Evolutionary conservation across 805 yeast species (phyloP), one percentile per base, ranked within the genome.

Genomic region (Candida coleopterorum): DNA sequence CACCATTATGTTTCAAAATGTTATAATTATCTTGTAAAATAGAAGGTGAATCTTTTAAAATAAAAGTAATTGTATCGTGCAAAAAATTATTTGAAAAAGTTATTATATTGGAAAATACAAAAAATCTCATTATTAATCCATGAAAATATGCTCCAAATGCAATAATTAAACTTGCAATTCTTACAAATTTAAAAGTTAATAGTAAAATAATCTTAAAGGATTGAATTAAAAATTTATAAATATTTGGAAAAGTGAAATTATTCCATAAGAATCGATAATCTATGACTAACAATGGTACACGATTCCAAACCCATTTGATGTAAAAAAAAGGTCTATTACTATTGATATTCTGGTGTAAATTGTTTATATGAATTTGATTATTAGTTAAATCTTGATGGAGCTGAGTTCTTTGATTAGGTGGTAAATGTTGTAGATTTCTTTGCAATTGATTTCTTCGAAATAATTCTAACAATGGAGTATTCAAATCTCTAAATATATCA

Each of bases 11-110:
- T 6, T 9, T 27, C 12, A 21, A 18, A 11, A 47, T 38, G 12
- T 35, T 29, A 17, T 29, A 27, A 29, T 45, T 37, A 22, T 53
- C 34, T 20, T 34, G 31, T 16, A 50, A 14, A 9, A 58, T 33
- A 9, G 18, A n/a, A 2, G 36, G 35, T 32, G 45, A 39, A 41
- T 56, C 44, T 14, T 53, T 41, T 11, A 56, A 33, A 3, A 54
- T 28, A 39, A 43, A 63, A 5, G 67, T 58, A 36, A 52, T 25
- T n/a, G 53, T 41, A 37, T 63, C 68, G 18, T 40, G 28, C 22
- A 57, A 39, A 29, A 53, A 55, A 30, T 52, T 55, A 14, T 46
- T 44, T n/a, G 63, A 51, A 35, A 50, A 61, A 2, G 67, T 58
- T 12, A 53, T 46, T 28, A 53, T 42, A 37, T 58, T 54, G 18